A percentile compares a stretch with the other conserved stretches of the same genome.
These are phyloP conservation scores for Cryptococcus maquisensis DNA, from an alignment of 1,284 basidiomycete genomes.

Conservation along the genomic window DNA sequence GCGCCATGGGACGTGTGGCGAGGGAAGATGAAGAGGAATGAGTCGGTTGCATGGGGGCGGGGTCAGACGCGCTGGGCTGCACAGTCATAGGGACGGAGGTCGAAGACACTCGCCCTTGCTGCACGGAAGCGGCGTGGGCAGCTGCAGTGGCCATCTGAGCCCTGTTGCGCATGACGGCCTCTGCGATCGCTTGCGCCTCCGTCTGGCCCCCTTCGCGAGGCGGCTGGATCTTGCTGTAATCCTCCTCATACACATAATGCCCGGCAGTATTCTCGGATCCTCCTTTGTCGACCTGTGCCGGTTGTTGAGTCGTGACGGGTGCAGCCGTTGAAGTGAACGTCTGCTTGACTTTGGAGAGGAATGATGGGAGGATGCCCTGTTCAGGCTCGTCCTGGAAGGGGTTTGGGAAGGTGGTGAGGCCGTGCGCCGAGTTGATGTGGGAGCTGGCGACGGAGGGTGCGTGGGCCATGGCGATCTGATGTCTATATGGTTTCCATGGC, in stretches of 20 bases:
- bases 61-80: not conserved
- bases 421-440: conserved; percentile 16
- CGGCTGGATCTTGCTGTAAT: not conserved
- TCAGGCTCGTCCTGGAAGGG: conserved; percentile 48
- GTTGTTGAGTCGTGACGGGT: not conserved
- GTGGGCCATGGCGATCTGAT: conserved; percentile 5
- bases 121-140: conserved; percentile 1
- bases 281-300: not conserved
- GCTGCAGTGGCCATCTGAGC: conserved; percentile 10
- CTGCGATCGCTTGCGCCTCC: conserved; percentile 42
- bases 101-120: not conserved
- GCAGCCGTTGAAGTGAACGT: conserved; percentile 30
- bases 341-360: conserved; percentile 47
- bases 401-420: conserved; percentile 46
- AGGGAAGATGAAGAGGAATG: not conserved
- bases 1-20: not conserved
- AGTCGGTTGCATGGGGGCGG: not conserved
- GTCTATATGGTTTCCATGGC: too few relatives aligned
- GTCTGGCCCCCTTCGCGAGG: conserved; percentile 17
- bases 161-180: conserved; percentile 25
- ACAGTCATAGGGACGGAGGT: not conserved
- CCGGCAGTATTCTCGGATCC: not conserved
- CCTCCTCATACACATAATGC: not conserved
- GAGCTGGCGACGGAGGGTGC: conserved; percentile 6
- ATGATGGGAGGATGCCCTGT: conserved; percentile 42